phyloP scores from a whole-genome alignment of 306 rosid genomes.

The Morella rubra region DNA sequence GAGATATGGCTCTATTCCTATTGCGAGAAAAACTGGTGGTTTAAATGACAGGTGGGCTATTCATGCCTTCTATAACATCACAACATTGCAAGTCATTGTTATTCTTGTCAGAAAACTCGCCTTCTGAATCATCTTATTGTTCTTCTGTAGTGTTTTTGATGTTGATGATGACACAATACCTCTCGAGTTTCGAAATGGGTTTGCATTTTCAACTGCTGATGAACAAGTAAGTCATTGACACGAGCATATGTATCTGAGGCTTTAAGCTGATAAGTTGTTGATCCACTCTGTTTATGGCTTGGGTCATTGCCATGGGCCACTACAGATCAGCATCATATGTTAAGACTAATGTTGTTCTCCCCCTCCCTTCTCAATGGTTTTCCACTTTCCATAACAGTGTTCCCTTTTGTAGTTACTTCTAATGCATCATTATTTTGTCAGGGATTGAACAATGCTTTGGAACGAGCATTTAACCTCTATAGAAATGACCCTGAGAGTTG shows the following conservation, averaged over 20 bases:
- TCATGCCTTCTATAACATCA: slow-evolving; percentile 13
- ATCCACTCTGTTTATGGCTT: neutral
- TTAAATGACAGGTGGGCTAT: slow-evolving; percentile 80
- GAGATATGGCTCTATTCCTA: slow-evolving; percentile 93
- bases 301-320: neutral
- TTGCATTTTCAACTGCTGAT: slow-evolving; percentile 65
- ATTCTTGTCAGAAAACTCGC: slow-evolving; percentile 6
- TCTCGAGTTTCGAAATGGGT: slow-evolving; percentile 74
- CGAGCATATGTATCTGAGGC: neutral
- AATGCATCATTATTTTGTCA: slow-evolving; percentile 32
- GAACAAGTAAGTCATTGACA: slow-evolving; percentile 58
- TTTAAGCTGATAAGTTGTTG: neutral
- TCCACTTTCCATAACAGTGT: slow-evolving; percentile 8
- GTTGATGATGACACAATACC: slow-evolving; percentile 79
- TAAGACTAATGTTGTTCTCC: slow-evolving; percentile 14
- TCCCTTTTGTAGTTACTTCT: slow-evolving; percentile 16
- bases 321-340: slow-evolving; percentile 5
- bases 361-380: slow-evolving; percentile 9
- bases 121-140: slow-evolving; percentile 12
- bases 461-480: slow-evolving; percentile 64
- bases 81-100: slow-evolving; percentile 4
- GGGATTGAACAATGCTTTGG: slow-evolving; percentile 67
- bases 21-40: slow-evolving; percentile 93
- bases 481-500: slow-evolving; percentile 52
- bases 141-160: slow-evolving; percentile 77